Base-by-base conservation (phyloP, 352 stramenopile species). In the Phytophthora pistaciae region DNA sequence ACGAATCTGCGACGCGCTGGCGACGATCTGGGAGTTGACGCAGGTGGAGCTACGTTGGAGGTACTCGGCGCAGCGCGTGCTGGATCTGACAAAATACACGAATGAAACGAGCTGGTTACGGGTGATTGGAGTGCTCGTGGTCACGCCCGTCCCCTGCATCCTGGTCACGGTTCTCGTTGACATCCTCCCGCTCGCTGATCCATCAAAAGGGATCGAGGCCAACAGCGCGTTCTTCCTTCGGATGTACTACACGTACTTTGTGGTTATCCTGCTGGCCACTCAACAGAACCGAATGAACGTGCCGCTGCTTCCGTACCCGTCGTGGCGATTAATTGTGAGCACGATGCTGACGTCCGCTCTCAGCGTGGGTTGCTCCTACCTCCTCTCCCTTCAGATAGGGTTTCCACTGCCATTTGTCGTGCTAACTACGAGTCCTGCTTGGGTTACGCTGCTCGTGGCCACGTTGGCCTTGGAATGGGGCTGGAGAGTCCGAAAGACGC, bases 181-280 rank as follows among this genome's bases (percentile, higher is more conserved):
- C 40, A 16, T 79, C 18, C 29, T 77, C 1, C 33, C 63, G 4
- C 56, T 79, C 3, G 42, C 56, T 5, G 31, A 64, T 0, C 64
- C 71, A 2, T 29, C 54, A 1, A 49, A 68, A 48, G 67, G 75
- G 0, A n/a, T 64, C 14, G 5, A 48, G 8, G 38, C 14, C 0
- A 79, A 77, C 48, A 62, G 29, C 5, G 11, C 65, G 8, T 79
- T 73, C 25, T 74, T 72, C 56, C 3, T 72, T 3, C 66, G 75
- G 18, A 58, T 49, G 40, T 68, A 48, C 10, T 50, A 58, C 21
- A 70, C 71, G 14, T 66, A 60, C 13, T 54, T 59, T 21, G 71
- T 71, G 5, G 27, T 78, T 7, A 68, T 56, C 16, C 33, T 66
- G 11, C 52, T 73, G 9, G 23, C 44, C 40, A 68, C 60, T 21